Percentiles rank a stretch among this genome's conserved stretches.
Conservation (phyloP, 305 asterid genomes). For the Striga hermonthica region DNA sequence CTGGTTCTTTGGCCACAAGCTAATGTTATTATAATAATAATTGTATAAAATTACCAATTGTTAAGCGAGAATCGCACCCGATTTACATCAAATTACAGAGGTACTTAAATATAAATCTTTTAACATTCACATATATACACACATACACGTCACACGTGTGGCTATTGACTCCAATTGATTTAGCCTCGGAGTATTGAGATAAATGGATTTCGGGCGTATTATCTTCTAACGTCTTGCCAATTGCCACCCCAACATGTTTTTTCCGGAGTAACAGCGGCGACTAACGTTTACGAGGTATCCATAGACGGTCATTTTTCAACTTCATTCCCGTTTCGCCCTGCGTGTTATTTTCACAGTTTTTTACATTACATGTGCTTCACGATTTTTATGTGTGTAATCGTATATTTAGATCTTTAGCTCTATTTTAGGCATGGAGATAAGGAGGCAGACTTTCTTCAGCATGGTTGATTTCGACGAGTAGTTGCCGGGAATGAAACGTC, state of each 20-base stretch:
- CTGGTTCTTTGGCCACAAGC: constrained; percentile 99
- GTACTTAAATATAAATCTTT: constrained; percentile 9
- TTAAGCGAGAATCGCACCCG: constrained; percentile 5
- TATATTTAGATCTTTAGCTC: too few species aligned
- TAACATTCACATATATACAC: constrained; percentile 15
- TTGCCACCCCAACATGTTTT: constrained; percentile 66
- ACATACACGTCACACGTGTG: constrained; percentile 28
- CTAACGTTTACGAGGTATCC: too few species aligned
- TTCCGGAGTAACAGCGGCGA: constrained; percentile 21
- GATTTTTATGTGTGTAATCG: too few species aligned
- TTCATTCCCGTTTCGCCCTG: too few species aligned
- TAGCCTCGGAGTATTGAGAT: constrained; percentile 29
- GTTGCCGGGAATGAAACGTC: too few species aligned
- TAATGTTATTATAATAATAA: constrained; percentile 70
- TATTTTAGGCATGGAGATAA: too few species aligned
- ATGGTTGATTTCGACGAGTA: too few species aligned
- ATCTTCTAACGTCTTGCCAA: constrained; percentile 72
- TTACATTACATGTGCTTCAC: too few species aligned
- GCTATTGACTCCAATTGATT: constrained; percentile 17
- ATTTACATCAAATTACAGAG: constrained; percentile 24
- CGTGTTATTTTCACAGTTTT: too few species aligned
- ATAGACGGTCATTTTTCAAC: too few species aligned
- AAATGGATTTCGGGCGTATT: constrained; percentile 78
- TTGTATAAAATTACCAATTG: constrained; percentile 7
- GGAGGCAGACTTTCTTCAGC: too few species aligned